Base-by-base conservation (phyloP, 208 protist genomes). In the Trypanosoma platydactyli region DNA sequence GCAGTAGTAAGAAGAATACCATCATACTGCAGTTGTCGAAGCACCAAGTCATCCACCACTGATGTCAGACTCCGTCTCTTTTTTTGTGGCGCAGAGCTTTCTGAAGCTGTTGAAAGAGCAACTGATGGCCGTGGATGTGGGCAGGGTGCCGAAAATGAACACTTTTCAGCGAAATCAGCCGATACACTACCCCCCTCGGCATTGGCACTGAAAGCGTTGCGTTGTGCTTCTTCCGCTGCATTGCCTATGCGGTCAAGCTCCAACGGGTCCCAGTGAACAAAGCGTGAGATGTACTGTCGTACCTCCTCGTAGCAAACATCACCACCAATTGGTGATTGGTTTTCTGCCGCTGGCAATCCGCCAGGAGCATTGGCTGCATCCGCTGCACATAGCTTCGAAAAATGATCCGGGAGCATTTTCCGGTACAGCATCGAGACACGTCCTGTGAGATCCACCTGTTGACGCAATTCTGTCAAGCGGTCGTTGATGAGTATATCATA, bases 21-120 rank as follows among this genome's bases (percentile, higher is more conserved):
- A 45, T 92, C 86, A 13, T 74, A 64, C n/a, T 64, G 76, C 20
- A 92, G 76, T 72, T 92, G 83, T 27, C 66, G 65, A 30, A 87
- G 56, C 33, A 92, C 65, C 20, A 92, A 46, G 30, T 81, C 76
- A 66, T 92, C 83, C 25, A 88, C 66, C n/a, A 74, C 78, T 25
- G 78, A 48, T 16, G 68, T 71, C 24, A 91, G 35, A 9, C 46
- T 60, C 68, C 41, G 69, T 56, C 46, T 53, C n/a, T 0, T 41
- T 52, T 7, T 46, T 15, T 20, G n/a, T 38, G 61, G 52, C 27
- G 24, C 35, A 38, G 11, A 50, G 15, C 22, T 50, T 38, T 5
- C 7, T n/a, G 20, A n/a, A 22, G 33, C 4, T 15, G 13, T 1
- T 18, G 13, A 3, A 22, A 9, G 12, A 2, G 15, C 9, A 13